phyloP scores from a whole-genome alignment of 768 basidiomycete genomes.

The Lentinula edodes region DNA sequence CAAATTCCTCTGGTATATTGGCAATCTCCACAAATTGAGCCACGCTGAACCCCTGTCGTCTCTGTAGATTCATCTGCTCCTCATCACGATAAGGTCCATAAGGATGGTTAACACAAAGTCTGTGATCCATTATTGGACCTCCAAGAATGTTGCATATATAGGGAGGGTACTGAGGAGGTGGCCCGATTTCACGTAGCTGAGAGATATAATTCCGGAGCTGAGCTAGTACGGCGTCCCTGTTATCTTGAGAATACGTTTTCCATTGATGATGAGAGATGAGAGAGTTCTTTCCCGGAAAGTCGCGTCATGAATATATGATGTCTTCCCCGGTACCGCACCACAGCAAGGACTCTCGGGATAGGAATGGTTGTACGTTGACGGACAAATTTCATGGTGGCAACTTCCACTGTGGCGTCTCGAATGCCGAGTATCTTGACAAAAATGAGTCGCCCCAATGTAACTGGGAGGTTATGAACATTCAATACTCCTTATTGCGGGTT shows the following conservation, averaged over 20 bases:
- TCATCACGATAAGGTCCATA: conserved; percentile 7
- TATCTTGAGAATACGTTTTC: neutral
- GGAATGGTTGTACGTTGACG: conserved; percentile 1
- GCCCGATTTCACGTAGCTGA: conserved; percentile 2
- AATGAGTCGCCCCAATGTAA: neutral
- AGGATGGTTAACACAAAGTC: neutral
- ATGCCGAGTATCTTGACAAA: neutral
- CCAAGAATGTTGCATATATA: neutral
- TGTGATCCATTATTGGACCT: conserved; percentile 4
- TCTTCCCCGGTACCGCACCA: neutral
- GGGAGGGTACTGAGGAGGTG: neutral
- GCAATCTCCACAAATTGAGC: neutral
- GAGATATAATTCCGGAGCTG: conserved; percentile 1
- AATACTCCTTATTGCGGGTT: no score
- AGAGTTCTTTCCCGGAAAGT: neutral
- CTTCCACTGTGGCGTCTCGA: neutral
- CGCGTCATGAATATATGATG: conserved; percentile 3
- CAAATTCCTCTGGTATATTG: neutral
- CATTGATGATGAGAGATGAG: neutral
- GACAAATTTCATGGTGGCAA: conserved; percentile 4
- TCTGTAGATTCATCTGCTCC: conserved; percentile 5
- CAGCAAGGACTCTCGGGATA: neutral
- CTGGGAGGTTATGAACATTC: no score
- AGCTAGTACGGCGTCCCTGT: neutral
- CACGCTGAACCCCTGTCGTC: neutral